Conservation (phyloP, 495 filamentous ascomycete species). For the Penicillium bialowiezense region DNA sequence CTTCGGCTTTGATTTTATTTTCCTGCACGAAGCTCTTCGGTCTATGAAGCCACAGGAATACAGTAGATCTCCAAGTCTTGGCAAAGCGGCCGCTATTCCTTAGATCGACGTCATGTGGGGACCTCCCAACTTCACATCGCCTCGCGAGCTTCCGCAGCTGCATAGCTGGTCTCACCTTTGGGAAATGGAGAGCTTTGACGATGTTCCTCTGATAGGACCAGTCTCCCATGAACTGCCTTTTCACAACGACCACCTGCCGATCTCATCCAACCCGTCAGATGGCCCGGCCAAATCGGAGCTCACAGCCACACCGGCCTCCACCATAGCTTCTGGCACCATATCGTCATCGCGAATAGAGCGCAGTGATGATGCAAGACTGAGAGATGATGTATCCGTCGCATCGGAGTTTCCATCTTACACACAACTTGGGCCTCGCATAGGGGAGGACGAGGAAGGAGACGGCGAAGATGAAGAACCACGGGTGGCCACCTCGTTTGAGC, state of each 20-base stretch:
- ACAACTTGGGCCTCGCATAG: constrained; percentile 20
- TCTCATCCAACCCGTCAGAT: constrained; percentile 6
- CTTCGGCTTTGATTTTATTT: too few relatives aligned
- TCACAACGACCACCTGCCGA: constrained; percentile 17
- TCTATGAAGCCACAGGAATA: too few relatives aligned
- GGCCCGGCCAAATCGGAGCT: constrained; percentile 12
- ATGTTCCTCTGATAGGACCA: constrained; percentile 25
- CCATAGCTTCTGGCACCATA: background rate
- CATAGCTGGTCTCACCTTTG: background rate
- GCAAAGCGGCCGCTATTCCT: background rate
- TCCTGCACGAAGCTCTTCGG: too few relatives aligned
- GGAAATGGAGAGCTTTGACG: constrained; percentile 41
- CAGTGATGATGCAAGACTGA: constrained; percentile 5
- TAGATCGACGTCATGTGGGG: constrained; percentile 7
- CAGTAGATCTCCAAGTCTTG: background rate
- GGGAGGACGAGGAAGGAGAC: constrained; percentile 29
- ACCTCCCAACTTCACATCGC: constrained; percentile 3
- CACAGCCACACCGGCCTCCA: constrained; percentile 5
- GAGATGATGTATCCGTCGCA: constrained; percentile 14
- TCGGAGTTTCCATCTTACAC: constrained; percentile 24
- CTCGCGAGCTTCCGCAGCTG: background rate
- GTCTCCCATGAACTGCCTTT: constrained; percentile 13
- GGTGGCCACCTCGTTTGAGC: constrained; percentile 43
- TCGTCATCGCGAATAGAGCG: constrained; percentile 4
- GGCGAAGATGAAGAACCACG: constrained; percentile 43